phyloP scores from a whole-genome alignment of 306 rosid genomes.

The Cicer chorassanicum region DNA sequence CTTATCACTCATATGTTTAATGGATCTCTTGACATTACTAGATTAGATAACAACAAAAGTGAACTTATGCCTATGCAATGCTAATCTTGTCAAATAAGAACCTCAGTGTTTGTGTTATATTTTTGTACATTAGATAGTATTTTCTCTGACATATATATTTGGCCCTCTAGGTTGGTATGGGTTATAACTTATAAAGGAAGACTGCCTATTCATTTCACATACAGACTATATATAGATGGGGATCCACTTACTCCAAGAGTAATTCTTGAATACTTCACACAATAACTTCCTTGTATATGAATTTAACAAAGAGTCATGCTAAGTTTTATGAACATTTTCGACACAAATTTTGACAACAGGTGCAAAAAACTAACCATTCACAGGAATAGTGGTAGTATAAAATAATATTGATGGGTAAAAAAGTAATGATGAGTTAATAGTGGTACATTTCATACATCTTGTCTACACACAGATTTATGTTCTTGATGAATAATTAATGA shows the following conservation, averaged over 20 bases:
- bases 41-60: slow-evolving; percentile 33
- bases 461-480: background rate
- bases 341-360: too few relatives aligned
- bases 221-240: background rate
- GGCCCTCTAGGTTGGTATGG: background rate
- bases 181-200: background rate
- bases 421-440: too few relatives aligned
- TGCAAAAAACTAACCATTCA: too few relatives aligned
- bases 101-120: background rate
- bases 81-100: slow-evolving; percentile 17
- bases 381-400: too few relatives aligned
- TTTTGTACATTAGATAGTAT: slow-evolving; percentile 26
- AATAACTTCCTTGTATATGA: background rate
- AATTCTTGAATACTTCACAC: background rate
- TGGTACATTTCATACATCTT: too few relatives aligned
- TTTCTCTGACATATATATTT: slow-evolving; percentile 15
- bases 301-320: background rate
- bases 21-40: slow-evolving; percentile 21
- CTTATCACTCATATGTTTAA: slow-evolving; percentile 24
- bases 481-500: slow-evolving; percentile 23
- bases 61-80: slow-evolving; percentile 7
- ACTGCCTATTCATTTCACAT: background rate
- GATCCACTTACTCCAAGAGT: background rate
- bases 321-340: too few relatives aligned
- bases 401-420: too few relatives aligned